Evolutionary conservation across 768 basidiomycete genomes (phyloP).

Genomic region (Pleurotus platypus): DNA sequence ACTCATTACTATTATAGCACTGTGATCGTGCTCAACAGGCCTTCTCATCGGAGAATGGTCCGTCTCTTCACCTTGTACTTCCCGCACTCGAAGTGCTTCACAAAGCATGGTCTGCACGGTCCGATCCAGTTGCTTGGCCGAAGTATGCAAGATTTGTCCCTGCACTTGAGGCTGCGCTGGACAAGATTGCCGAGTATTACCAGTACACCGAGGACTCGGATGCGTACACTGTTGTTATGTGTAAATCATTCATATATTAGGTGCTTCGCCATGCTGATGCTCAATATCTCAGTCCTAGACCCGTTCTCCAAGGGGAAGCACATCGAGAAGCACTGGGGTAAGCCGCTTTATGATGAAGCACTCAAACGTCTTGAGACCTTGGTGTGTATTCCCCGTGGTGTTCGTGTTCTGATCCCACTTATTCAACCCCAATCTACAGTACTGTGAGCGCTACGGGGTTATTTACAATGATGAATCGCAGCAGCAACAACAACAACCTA

Average conservation of each 20-base stretch:
- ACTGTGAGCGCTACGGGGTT: background rate
- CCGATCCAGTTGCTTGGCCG: background rate
- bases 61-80: slow-evolving; percentile 24
- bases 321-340: slow-evolving; percentile 23
- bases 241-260: slow-evolving; percentile 11
- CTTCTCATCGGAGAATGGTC: slow-evolving; percentile 16
- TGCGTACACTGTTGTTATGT: slow-evolving; percentile 27
- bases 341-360: slow-evolving; percentile 12
- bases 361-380: slow-evolving; percentile 14
- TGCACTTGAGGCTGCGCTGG: slow-evolving; percentile 20
- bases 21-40: too few relatives aligned
- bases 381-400: slow-evolving; percentile 9
- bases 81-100: slow-evolving; percentile 30
- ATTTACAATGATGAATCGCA: background rate
- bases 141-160: slow-evolving; percentile 17
- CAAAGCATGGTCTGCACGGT: slow-evolving; percentile 19
- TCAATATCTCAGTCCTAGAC: slow-evolving; percentile 18
- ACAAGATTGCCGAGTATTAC: slow-evolving; percentile 28
- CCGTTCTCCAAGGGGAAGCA: slow-evolving; percentile 18
- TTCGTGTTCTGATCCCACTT: background rate
- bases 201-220: slow-evolving; percentile 20
- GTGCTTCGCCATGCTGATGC: background rate
- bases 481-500: too few relatives aligned
- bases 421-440: background rate
- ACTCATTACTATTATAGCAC: too few relatives aligned